Conservation (phyloP, 768 basidiomycete genomes). For the Kwoniella botswanensis region DNA sequence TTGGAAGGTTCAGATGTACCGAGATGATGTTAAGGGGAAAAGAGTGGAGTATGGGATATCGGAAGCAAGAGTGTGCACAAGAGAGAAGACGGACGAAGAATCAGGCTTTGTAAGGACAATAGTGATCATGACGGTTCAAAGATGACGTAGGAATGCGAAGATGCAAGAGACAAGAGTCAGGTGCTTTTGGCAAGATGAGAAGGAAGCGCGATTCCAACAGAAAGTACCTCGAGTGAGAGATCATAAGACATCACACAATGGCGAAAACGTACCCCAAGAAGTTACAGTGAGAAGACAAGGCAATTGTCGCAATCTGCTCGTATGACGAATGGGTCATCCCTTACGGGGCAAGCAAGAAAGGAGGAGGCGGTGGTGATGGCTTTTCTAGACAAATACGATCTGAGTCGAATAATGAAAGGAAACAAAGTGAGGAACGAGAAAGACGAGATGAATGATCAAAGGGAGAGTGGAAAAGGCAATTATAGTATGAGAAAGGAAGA, state of each 20-base stretch:
- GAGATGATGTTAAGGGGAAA: neutral
- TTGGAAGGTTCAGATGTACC: neutral
- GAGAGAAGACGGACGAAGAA: conserved; percentile 15
- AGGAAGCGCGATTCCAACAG: neutral
- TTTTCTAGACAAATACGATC: neutral
- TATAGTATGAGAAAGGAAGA: conserved; percentile 4
- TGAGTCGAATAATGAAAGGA: conserved; percentile 64
- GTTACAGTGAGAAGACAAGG: neutral
- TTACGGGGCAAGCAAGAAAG: conserved; percentile 8
- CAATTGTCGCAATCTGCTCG: neutral
- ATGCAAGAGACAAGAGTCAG: conserved; percentile 1
- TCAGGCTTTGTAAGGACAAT: conserved; percentile 12
- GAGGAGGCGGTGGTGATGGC: neutral
- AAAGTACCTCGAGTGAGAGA: neutral
- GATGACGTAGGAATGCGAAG: neutral
- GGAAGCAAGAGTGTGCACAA: conserved; percentile 5
- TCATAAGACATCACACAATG: conserved; percentile 1
- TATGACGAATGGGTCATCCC: neutral
- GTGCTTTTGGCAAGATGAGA: neutral
- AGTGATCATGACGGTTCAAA: conserved; percentile 9
- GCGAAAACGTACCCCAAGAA: conserved; percentile 4
- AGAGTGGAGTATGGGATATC: neutral
- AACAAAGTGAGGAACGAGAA: conserved; percentile 71
- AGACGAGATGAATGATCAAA: conserved; percentile 77
- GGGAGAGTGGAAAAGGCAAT: neutral